Conservation (phyloP, 2,329 filamentous ascomycete species). For the Emmonsiellopsis sp. region DNA sequence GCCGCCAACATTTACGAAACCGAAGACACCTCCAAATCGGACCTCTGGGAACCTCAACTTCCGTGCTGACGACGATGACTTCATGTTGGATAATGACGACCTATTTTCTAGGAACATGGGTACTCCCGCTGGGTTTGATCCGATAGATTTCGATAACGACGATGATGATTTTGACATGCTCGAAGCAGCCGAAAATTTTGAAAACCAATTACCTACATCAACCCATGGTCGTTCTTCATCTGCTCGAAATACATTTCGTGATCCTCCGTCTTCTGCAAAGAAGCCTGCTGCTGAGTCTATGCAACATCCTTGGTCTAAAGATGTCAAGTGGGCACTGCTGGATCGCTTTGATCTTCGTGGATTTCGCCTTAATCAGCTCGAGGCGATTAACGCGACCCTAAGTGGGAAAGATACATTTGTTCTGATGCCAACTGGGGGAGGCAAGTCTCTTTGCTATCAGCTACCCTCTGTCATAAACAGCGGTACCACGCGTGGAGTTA, state of each 20-base stretch:
- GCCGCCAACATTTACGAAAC: background rate
- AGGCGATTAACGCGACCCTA: constrained; percentile 91
- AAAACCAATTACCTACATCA: constrained; percentile 17
- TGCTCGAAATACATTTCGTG: constrained; percentile 29
- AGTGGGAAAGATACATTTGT: constrained; percentile 84
- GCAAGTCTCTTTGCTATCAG: constrained; percentile 95
- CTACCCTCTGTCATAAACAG: constrained; percentile 74
- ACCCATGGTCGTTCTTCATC: constrained; percentile 9
- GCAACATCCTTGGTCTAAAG: constrained; percentile 70
- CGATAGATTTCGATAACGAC: constrained; percentile 34
- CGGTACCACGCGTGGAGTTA: constrained; percentile 76
- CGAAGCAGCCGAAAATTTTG: constrained; percentile 31
- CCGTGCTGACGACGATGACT: constrained; percentile 15
- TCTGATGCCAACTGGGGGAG: constrained; percentile 94
- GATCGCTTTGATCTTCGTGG: constrained; percentile 75
- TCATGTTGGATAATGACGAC: constrained; percentile 16
- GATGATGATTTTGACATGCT: constrained; percentile 37
- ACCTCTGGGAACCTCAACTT: background rate
- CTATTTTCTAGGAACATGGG: constrained; percentile 33
- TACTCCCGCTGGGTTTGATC: constrained; percentile 18
- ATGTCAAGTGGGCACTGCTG: constrained; percentile 71
- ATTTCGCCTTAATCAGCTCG: constrained; percentile 83
- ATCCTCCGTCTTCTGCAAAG: constrained; percentile 32
- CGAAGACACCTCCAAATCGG: background rate
- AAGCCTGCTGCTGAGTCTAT: constrained; percentile 36